phyloP scores from a whole-genome alignment of 129 eudicot genomes.

The Smallanthus sonchifolius region DNA sequence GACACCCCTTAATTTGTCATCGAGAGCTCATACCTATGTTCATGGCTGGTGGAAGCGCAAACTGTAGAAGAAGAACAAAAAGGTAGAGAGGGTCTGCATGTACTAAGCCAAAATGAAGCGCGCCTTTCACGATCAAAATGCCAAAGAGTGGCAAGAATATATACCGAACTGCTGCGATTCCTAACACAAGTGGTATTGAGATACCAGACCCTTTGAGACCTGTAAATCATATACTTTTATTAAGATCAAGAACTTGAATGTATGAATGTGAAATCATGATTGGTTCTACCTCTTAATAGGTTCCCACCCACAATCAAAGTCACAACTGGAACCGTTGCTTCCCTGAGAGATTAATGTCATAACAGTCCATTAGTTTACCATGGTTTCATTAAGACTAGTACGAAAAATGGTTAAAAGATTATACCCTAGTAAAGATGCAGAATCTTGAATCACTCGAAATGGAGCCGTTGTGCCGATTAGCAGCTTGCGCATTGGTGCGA shows the following conservation, averaged over 20 bases:
- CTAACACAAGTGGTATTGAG: slow-evolving; percentile 36
- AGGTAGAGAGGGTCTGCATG: slow-evolving; percentile 50
- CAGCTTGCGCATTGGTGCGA: slow-evolving; percentile 32
- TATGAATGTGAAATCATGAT: slow-evolving; percentile 1
- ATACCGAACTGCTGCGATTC: slow-evolving; percentile 52
- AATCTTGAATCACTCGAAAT: slow-evolving; percentile 40
- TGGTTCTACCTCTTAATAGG: slow-evolving; percentile 59
- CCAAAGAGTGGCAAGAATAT: slow-evolving; percentile 61
- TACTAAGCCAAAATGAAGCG: slow-evolving; percentile 41
- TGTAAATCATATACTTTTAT: slow-evolving; percentile 16
- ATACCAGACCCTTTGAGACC: slow-evolving; percentile 61
- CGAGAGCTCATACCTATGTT: slow-evolving; percentile 45
- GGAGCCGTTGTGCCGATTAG: slow-evolving; percentile 52
- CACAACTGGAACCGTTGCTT: slow-evolving; percentile 67
- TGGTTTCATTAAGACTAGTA: neutral
- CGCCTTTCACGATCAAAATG: slow-evolving; percentile 49
- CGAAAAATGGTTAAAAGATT: neutral
- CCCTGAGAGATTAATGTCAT: slow-evolving; percentile 29
- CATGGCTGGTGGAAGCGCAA: slow-evolving; percentile 87
- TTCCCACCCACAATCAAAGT: slow-evolving; percentile 84
- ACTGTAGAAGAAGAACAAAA: slow-evolving; percentile 74
- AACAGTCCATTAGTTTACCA: neutral
- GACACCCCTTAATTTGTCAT: neutral
- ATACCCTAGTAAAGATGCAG: slow-evolving; percentile 50
- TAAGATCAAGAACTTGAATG: neutral